These are phyloP conservation scores for Lyophyllum decastes DNA, from an alignment of 768 basidiomycete species.

Conservation along the genomic window DNA sequence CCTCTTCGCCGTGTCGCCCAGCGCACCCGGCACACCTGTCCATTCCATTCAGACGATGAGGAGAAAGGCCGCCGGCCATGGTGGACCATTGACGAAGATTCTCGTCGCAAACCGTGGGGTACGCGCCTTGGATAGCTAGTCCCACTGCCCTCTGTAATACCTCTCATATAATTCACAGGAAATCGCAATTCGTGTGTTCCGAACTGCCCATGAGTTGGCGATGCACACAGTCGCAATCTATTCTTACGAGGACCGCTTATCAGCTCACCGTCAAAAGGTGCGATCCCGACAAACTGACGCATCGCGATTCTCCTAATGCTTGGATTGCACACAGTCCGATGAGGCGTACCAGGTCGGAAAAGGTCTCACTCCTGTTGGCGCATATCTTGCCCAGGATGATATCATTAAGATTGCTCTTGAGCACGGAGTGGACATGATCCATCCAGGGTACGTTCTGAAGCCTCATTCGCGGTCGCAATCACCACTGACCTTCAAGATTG, in stretches of 20 bases:
- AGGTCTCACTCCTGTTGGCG: conserved; percentile 93
- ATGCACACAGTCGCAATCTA: conserved; percentile 99
- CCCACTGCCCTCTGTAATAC: conserved; percentile 5
- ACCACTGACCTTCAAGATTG: not conserved
- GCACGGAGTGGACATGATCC: conserved; percentile 99
- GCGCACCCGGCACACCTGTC: conserved; percentile 81
- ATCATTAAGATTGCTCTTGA: conserved; percentile 96
- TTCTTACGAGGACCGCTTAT: conserved; percentile 94
- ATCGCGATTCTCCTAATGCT: conserved; percentile 30
- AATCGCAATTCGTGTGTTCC: conserved; percentile 98
- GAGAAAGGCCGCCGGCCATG: conserved; percentile 87
- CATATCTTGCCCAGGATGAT: conserved; percentile 96
- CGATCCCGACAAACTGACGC: conserved; percentile 14
- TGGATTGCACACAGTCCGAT: conserved; percentile 66
- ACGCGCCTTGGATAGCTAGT: conserved; percentile 31
- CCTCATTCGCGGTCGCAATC: not conserved
- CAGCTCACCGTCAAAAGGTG: conserved; percentile 97
- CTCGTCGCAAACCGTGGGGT: conserved; percentile 92
- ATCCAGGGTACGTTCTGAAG: conserved; percentile 73
- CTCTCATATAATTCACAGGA: conserved; percentile 55
- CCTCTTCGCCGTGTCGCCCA: conserved; percentile 74
- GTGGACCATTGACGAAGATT: conserved; percentile 88
- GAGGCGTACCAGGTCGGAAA: conserved; percentile 99
- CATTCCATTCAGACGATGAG: conserved; percentile 92
- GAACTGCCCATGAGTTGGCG: conserved; percentile 96